Evolutionary conservation across 805 yeast genomes (phyloP).

Genomic region (Schwanniomyces occidentalis): DNA sequence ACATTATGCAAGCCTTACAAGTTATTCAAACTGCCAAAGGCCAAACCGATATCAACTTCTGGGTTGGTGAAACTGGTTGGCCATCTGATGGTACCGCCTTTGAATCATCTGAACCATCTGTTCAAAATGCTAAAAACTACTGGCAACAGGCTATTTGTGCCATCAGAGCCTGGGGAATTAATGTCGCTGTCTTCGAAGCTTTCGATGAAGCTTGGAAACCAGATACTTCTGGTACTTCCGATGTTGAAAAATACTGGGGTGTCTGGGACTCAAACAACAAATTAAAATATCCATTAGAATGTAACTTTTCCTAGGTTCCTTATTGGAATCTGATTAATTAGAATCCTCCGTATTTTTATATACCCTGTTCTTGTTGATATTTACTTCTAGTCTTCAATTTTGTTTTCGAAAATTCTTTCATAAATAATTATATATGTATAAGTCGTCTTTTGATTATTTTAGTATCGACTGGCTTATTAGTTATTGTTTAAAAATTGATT

Average conservation of each 20-base stretch:
- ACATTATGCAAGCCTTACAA: conserved; percentile 96
- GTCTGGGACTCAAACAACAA: conserved; percentile 58
- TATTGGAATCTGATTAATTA: no score
- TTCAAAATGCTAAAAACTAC: conserved; percentile 71
- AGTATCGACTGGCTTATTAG: no score
- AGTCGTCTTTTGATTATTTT: no score
- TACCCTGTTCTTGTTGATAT: no score
- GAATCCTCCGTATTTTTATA: no score
- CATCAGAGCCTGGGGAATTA: conserved; percentile 93
- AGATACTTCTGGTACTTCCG: conserved; percentile 77
- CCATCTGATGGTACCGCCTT: conserved; percentile 81
- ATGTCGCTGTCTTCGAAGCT: conserved; percentile 91
- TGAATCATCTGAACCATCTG: conserved; percentile 66
- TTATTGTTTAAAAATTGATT: no score
- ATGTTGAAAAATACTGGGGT: conserved; percentile 96
- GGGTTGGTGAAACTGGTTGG: conserved; percentile 99
- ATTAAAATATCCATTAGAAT: conserved; percentile 39
- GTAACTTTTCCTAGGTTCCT: conserved; percentile 27
- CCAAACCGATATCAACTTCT: conserved; percentile 79
- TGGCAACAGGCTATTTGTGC: conserved; percentile 92
- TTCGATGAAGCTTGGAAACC: conserved; percentile 98
- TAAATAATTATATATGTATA: no score
- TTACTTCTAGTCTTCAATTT: no score
- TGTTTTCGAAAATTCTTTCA: no score
- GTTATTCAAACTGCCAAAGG: conserved; percentile 85